Evolutionary conservation across 2,329 filamentous ascomycete genomes (phyloP), one percentile per base, ranked within the genome.

Genomic region (Ascochyta koolunga): DNA sequence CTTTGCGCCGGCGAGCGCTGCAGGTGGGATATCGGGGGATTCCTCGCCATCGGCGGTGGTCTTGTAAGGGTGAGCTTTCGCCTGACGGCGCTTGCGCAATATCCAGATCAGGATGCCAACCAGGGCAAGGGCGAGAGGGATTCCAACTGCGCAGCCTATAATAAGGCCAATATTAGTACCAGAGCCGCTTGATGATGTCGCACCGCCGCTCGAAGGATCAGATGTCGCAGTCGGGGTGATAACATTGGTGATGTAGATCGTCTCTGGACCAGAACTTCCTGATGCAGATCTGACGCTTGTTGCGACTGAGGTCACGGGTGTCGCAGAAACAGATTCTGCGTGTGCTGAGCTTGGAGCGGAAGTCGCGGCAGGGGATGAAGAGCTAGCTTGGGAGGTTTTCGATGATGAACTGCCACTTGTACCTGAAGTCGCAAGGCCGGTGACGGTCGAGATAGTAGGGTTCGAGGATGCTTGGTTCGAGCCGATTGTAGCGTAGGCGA

Each of bases 131-230:
- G 51, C 69, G 38, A 75, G 64, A 5, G 72, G 72, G 42, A 75
- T 71, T 15, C 71, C 71, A 33, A 75, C 71, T 10, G 72, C 70
- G 44, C 66, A 71, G 41, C 71, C 72, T n/a, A 73, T 54, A 16
- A 75, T 74, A 9, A 74, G 24, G 11, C 61, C 60, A 15, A 69
- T 45, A 15, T 72, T 69, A n/a, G 65, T 64, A n/a, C 29, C 50
- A 27, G 60, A 56, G 16, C 57, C 40, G 5, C 55, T 18, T n/a
- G 46, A 40, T n/a, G 56, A 54, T 1, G 45, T 46, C 15, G 51
- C 24, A 2, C 32, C 35, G 6, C 37, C 46, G 21, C 35, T 44
- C 18, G 50, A 29, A 11, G 48, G 31, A 19, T 50, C 15, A 13
- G 57, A 47, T 1, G 54, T 50, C 7, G 56, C 19, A 1, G 60